Evolutionary conservation across 345 rosid genomes (phyloP).

Genomic region (Kernera saxatilis): DNA sequence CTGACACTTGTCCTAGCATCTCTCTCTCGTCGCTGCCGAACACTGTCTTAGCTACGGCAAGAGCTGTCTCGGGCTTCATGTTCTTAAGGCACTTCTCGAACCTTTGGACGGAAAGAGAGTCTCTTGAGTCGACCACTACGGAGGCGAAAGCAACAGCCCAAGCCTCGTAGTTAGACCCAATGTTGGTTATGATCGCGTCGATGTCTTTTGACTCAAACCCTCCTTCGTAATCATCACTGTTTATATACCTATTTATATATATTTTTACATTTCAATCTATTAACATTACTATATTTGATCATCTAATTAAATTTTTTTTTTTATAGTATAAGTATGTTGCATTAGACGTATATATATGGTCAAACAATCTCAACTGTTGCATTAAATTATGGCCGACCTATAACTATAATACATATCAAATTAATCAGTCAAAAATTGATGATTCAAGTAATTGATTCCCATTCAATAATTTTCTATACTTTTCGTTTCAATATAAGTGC

Average conservation of each 20-base stretch:
- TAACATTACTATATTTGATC: background rate
- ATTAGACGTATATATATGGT: background rate
- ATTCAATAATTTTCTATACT: background rate
- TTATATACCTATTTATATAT: conserved; percentile 41
- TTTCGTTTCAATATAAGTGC: too few relatives aligned
- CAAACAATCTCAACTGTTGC: background rate
- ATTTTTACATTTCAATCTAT: background rate
- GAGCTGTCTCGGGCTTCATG: conserved; percentile 57
- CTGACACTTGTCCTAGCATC: conserved; percentile 38
- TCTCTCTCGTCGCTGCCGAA: conserved; percentile 56
- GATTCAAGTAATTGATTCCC: background rate
- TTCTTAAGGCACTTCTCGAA: conserved; percentile 31
- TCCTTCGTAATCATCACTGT: conserved; percentile 54
- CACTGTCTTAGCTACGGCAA: conserved; percentile 54
- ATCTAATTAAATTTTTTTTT: background rate
- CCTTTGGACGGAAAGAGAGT: conserved; percentile 34
- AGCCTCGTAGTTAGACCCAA: conserved; percentile 43
- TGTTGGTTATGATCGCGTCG: conserved; percentile 36
- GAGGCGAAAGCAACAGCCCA: conserved; percentile 51
- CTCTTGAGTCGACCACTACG: conserved; percentile 36
- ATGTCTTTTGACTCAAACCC: conserved; percentile 44
- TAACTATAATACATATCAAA: background rate
- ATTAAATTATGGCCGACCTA: conserved; percentile 12
- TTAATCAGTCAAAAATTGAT: background rate
- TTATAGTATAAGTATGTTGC: background rate